These are phyloP conservation scores for Yueomyces sinensis DNA, from an alignment of 805 yeast genomes.

Conservation along the genomic window DNA sequence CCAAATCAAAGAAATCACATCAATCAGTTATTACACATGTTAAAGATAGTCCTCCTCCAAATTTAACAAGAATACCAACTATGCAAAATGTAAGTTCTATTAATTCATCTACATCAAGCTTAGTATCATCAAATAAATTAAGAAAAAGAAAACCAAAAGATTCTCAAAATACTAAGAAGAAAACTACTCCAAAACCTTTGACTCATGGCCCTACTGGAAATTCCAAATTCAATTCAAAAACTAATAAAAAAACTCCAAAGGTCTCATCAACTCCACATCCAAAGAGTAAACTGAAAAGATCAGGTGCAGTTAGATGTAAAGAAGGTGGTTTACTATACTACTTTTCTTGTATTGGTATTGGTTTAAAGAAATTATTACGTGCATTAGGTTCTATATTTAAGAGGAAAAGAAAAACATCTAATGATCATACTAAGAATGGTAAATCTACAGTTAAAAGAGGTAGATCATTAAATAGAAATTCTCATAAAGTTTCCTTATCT, in stretches of 20 bases:
- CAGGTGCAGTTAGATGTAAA: slow-evolving; percentile 26
- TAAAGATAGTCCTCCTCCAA: not conserved
- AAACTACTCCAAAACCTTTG: not conserved
- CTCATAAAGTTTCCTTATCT: slow-evolving; percentile 1
- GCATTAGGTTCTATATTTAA: slow-evolving; percentile 18
- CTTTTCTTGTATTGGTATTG: slow-evolving; percentile 16
- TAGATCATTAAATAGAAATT: not conserved
- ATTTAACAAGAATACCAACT: slow-evolving; percentile 7
- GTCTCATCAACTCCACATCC: not conserved
- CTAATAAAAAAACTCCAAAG: not conserved
- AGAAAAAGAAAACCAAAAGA: not conserved
- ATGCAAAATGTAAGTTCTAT: slow-evolving; percentile 7
- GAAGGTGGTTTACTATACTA: slow-evolving; percentile 27
- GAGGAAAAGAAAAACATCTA: slow-evolving; percentile 5
- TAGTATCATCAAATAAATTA: not conserved
- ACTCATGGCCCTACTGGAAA: not conserved
- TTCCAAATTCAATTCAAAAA: not conserved
- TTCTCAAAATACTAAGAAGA: not conserved
- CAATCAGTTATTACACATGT: not conserved
- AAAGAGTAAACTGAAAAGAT: slow-evolving; percentile 6
- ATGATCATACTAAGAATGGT: slow-evolving; percentile 2
- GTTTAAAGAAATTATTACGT: slow-evolving; percentile 13
- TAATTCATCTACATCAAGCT: slow-evolving; percentile 3
- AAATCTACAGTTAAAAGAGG: slow-evolving; percentile 2
- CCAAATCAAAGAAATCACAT: not conserved